Base-by-base conservation (phyloP, 2,329 filamentous ascomycete genomes). In the Westerdykella aurantiaca region DNA sequence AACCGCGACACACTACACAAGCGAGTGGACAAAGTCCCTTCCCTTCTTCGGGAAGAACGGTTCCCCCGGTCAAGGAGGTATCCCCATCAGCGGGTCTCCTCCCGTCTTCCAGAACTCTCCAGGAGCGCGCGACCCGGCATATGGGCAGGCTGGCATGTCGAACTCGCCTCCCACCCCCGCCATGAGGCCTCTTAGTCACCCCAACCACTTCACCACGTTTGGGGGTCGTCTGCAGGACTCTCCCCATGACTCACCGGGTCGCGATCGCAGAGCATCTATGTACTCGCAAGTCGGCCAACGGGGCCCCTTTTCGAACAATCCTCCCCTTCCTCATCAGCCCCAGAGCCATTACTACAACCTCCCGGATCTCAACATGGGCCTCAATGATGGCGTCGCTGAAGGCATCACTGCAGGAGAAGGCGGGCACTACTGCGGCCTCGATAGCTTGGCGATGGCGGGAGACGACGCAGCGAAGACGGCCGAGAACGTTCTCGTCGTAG, bases 341-440 rank as follows among this genome's bases (percentile, higher is more conserved):
- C 86, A 90, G 64, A 69, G 85, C 14, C 86, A 90, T 68, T 91
- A 86, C 64, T 89, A 88, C 61, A 78, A 82, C 37, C 76, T 81
- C 0, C 85, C 86, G 1, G 84, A 90, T 51, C 74, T 90, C 25
- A 85, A 91, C 53, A 72, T 81, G 34, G 71, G 73, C 5, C 58
- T 83, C 38, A 61, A 69, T 52, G 70, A 70, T 42, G 67, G 71
- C 13, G 38, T 47, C 10, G 72, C 71, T 35, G 69, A 75, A 31
- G 69, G 76, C 9, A 71, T 83, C 57, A 77, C 77, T 51, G 77
- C 82, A 2, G 83, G 83, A 3, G 80, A 83, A 31, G 78, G 78
- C 37, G 87, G 86, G 6, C 88, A 86, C 53, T 87, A 85, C 62
- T 93, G 88, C 61, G 83, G 85, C 5, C 89, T 95, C 56, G 90